A percentile compares a stretch with the other conserved stretches of the same genome.
These are phyloP conservation scores for Drechslerella dactyloides DNA, from an alignment of 2,329 filamentous ascomycete species.

Conservation along the genomic window DNA sequence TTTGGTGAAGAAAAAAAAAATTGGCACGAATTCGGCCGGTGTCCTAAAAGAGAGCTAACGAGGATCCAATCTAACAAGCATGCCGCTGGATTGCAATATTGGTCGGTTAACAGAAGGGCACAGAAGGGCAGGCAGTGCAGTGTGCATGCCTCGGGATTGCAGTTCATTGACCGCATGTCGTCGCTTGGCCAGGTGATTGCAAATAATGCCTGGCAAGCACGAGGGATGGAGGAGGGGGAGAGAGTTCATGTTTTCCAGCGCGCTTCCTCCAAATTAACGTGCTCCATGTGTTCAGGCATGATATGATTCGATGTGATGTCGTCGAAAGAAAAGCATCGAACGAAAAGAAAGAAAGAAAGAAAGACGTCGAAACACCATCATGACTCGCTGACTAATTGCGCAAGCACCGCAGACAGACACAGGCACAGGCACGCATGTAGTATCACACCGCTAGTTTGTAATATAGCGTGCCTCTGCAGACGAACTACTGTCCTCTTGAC, in stretches of 20 bases:
- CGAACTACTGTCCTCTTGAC: not conserved
- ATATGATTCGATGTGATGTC: no score
- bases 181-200: not conserved
- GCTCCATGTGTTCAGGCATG: no score
- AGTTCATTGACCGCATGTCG: not conserved
- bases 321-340: no score
- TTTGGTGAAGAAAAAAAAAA: slow-evolving; percentile 26
- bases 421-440: no score
- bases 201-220: not conserved
- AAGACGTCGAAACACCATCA: no score
- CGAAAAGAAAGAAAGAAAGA: no score
- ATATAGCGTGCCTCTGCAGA: no score
- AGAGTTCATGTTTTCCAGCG: not conserved
- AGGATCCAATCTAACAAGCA: slow-evolving; percentile 31
- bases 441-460: no score
- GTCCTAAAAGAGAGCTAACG: slow-evolving; percentile 49
- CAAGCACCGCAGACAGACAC: no score
- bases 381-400: no score
- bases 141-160: not conserved
- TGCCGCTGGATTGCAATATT: slow-evolving; percentile 5
- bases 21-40: slow-evolving; percentile 43
- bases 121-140: no score
- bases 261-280: not conserved
- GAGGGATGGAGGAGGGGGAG: not conserved
- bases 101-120: slow-evolving; percentile 3